A percentile compares a stretch with the other conserved stretches of the same genome.
Evolutionary conservation across 1,284 basidiomycete species (phyloP).

Genomic region (Puccinia coronata): DNA sequence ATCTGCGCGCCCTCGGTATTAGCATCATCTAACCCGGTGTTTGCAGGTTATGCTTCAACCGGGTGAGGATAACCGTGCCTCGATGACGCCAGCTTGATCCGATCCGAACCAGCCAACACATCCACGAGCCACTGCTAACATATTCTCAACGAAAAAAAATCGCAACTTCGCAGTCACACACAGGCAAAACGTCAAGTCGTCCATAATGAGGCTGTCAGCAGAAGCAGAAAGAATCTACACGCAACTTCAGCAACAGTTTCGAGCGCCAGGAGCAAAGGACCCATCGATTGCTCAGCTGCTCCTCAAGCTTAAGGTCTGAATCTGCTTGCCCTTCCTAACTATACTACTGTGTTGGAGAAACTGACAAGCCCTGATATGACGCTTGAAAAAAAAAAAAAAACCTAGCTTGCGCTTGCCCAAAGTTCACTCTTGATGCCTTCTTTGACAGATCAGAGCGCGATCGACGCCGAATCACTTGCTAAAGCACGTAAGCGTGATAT

Average conservation of each 20-base stretch:
- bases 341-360: slow-evolving; percentile 28
- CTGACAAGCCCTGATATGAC: not conserved
- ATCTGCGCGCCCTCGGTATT: not conserved
- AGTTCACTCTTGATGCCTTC: slow-evolving; percentile 76
- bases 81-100: slow-evolving; percentile 12
- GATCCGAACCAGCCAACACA: not conserved
- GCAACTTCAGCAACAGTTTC: slow-evolving; percentile 54
- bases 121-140: not conserved
- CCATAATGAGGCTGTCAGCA: slow-evolving; percentile 62
- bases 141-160: not conserved
- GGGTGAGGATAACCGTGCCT: not conserved
- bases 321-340: not conserved
- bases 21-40: not conserved
- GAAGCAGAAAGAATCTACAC: slow-evolving; percentile 65
- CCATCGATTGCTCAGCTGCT: slow-evolving; percentile 68
- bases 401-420: slow-evolving; percentile 60
- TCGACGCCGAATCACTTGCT: slow-evolving; percentile 70
- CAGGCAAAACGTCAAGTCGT: not conserved
- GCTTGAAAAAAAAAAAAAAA: slow-evolving; percentile 2
- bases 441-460: slow-evolving; percentile 62
- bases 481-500: slow-evolving; percentile 63
- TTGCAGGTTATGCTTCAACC: not conserved
- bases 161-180: not conserved
- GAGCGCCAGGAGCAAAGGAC: slow-evolving; percentile 66
- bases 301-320: slow-evolving; percentile 70